Conservation (phyloP, 2,329 filamentous ascomycete species). For the Sporothrix brunneoviolacea region DNA sequence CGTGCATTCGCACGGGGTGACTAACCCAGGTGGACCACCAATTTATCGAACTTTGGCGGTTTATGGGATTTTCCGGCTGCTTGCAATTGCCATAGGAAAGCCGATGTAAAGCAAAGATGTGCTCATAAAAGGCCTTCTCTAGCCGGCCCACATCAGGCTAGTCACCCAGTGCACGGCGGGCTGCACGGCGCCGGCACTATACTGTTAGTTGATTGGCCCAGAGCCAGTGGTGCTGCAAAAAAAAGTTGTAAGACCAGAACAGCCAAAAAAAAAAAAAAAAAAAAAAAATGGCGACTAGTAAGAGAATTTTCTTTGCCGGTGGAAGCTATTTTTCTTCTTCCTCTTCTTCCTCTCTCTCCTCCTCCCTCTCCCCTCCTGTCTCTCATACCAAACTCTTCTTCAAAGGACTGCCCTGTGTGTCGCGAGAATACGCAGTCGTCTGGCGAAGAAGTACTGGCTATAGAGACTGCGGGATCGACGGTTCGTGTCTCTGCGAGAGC, state of each 20-base stretch:
- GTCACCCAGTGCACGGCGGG: not conserved
- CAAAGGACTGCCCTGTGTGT: constrained; percentile 12
- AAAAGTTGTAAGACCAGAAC: constrained; percentile 9
- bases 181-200: constrained; percentile 3
- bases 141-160: not conserved
- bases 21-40: not conserved
- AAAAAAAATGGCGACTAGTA: constrained; percentile 8
- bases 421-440: constrained; percentile 10
- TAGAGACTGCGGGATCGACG: constrained; percentile 11
- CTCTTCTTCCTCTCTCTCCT: not conserved
- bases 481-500: no score
- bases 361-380: not conserved
- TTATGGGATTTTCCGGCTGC: not conserved
- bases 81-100: not conserved
- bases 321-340: constrained; percentile 5
- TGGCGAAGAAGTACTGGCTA: constrained; percentile 16
- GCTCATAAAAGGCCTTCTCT: no score
- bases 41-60: not conserved
- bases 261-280: not conserved
- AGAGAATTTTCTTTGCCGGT: constrained; percentile 9
- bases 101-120: constrained; percentile 2
- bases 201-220: constrained; percentile 1
- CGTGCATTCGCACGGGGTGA: not conserved
- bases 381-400: constrained; percentile 10
- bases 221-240: not conserved